Conservation (phyloP, 495 filamentous ascomycete genomes). For the Penicillium cinerascens region DNA sequence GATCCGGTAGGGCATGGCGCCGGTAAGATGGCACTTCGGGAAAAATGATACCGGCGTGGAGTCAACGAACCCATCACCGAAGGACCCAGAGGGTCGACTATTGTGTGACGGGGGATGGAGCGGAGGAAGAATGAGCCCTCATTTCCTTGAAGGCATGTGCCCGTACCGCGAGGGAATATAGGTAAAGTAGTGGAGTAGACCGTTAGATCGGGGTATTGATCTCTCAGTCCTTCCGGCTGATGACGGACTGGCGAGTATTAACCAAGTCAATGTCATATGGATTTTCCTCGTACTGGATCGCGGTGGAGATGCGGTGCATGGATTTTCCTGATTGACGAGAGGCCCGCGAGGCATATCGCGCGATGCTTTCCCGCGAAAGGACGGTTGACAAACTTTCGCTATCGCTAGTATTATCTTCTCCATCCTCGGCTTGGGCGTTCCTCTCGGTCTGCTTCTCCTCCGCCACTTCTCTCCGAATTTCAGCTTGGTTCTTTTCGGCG, state of each 20-base stretch:
- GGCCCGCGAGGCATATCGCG: conserved; percentile 19
- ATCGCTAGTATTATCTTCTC: conserved; percentile 11
- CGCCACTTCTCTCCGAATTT: conserved; percentile 2
- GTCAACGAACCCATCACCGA: no score
- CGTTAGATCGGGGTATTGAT: neutral
- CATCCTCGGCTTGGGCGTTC: no score
- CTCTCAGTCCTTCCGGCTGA: conserved; percentile 21
- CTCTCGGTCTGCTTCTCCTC: conserved; percentile 13
- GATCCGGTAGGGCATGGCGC: no score
- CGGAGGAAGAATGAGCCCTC: no score
- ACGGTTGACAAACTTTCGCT: conserved; percentile 26
- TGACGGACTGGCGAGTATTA: conserved; percentile 33
- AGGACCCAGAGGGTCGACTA: no score
- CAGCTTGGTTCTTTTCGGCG: conserved; percentile 22
- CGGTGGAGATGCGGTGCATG: conserved; percentile 22
- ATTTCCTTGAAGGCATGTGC: no score
- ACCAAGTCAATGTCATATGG: conserved; percentile 38
- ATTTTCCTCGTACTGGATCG: conserved; percentile 37
- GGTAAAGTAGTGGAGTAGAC: neutral
- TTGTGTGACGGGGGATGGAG: no score
- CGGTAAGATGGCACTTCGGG: no score
- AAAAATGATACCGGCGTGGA: no score
- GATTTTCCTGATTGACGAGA: conserved; percentile 31
- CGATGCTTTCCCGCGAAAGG: conserved; percentile 16
- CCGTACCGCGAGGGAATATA: no score